Percentiles rank a stretch among this genome's conserved stretches.
These are phyloP conservation scores for Arabidopsis hybrid DNA, from an alignment of 441 rosid genomes.

Conservation along the genomic window DNA sequence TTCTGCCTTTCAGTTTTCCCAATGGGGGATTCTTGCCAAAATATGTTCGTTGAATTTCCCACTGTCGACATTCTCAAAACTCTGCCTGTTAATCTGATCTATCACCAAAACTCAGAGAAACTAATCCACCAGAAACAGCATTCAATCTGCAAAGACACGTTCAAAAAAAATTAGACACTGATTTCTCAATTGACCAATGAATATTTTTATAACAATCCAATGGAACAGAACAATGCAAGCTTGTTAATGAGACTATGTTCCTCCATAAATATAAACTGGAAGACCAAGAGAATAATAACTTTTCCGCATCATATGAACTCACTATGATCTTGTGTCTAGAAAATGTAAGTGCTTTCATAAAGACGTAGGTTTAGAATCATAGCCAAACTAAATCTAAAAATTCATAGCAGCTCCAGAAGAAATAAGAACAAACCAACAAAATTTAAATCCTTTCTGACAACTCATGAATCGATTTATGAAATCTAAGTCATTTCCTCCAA, in stretches of 20 bases:
- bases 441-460: conserved; percentile 11
- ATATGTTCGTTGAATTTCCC: conserved; percentile 75
- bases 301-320: too few species aligned
- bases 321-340: conserved; percentile 14
- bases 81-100: conserved; percentile 3
- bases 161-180: conserved; percentile 3
- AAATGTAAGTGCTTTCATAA: conserved; percentile 9
- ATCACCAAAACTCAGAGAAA: conserved; percentile 24
- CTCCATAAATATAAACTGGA: background rate
- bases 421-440: background rate
- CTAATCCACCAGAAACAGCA: conserved; percentile 21
- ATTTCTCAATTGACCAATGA: background rate
- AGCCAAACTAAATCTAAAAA: background rate
- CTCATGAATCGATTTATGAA: background rate
- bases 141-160: conserved; percentile 18
- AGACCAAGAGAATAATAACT: background rate
- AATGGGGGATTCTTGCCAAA: conserved; percentile 88
- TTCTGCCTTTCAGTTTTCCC: conserved; percentile 80
- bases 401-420: background rate
- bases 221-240: conserved; percentile 9
- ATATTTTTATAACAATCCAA: background rate
- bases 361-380: conserved; percentile 3
- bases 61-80: conserved; percentile 60
- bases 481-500: background rate
- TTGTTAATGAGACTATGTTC: background rate